Evolutionary conservation across 2,329 filamentous ascomycete genomes (phyloP), one percentile per base, ranked within the genome.

Genomic region (Talaromyces sp.): DNA sequence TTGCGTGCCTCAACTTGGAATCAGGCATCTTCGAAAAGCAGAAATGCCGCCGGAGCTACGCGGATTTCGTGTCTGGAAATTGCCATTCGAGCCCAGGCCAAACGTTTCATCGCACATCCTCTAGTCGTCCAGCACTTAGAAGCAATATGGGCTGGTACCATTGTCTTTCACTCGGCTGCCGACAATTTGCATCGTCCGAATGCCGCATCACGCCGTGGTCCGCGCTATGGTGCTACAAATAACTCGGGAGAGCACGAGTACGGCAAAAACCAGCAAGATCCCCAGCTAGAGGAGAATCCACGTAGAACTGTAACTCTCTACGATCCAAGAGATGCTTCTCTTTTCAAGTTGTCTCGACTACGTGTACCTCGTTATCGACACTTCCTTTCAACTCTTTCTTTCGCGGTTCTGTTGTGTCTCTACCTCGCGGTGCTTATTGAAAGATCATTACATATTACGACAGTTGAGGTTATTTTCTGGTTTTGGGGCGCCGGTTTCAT

Each of bases 401-500:
- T 96, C 63, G 91, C 91, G 24, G 87, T 96, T 54, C 83, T 98
- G 74, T 88, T 97, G 45, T 89, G 87, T 14, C 83, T 97, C 11
- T 97, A 96, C 75, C 81, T 97, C 19, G 90, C 92, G 10, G 93
- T 98, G 10, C 84, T 97, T 3, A 81, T 86, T 11, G 82, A 91
- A 73, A 86, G 91, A 66, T 94, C 92, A 2, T 84, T 89, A 62
- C 85, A 88, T 61, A 97, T 98, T 72, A 96, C 92, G 1, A 86
- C 86, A 0, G 81, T 97, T 10, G 94, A 98, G 76, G 82, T 97
- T 16, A 76, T 97, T 13, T 97, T 98, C 78, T 98, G 94, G 94
- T 92, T 97, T 76, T 98, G 94, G 93, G 96, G 92, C 74, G 92
- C 92, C 31, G 94, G 94, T 0, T 97, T 96, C 77, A 96, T 97